Base-by-base conservation (phyloP, 345 rosid species). In the Capsella bursapastoris region DNA sequence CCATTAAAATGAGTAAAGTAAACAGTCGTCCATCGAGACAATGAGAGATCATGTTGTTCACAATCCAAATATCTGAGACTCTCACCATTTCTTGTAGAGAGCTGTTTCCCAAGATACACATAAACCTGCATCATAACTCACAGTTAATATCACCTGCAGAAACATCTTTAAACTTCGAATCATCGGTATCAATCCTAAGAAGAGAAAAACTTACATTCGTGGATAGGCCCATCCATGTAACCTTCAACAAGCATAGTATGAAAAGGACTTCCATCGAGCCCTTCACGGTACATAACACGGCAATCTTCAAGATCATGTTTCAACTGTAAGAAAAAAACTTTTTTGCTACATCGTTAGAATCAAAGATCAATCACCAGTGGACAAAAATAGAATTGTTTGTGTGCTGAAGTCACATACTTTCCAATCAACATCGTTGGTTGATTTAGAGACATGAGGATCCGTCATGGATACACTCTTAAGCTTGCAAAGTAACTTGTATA, bases 161-260 rank as follows among this genome's bases (percentile, higher is more conserved):
- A 64, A 4, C 71, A 44, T 43, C 9, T 32, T 65, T 32, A 8
- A 66, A 37, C 34, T 27, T 8, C 9, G 61, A 25, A 0, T 45
- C 11, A 15, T 7, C 18, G 2, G 40, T 65, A 6, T 1, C 45
- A 48, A 27, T 44, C 7, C 35, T 44, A 50, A 16, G 51, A 1
- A 53, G 11, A 11, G 22, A n/a, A 7, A 65, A 73, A 82, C 98
- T 80, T 85, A 92, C 99, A 90, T 61, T 78, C 71, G 76, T 92
- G 89, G 3, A 92, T 8, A 25, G 97, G 88, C 8, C 89, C 99
- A 57, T 96, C 97, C 18, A 92, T 82, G 80, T 87, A 96, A 81
- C 99, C 99, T 86, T 96, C 99, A 59, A 85, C 98, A 29, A 96
- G 99, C 76, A 96, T 73, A 0, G 91, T 84, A 48, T 96, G 96